Percentiles rank a stretch among this genome's conserved stretches.
Conservation (phyloP, 441 rosid species). For the Gossypium davidsonii region DNA sequence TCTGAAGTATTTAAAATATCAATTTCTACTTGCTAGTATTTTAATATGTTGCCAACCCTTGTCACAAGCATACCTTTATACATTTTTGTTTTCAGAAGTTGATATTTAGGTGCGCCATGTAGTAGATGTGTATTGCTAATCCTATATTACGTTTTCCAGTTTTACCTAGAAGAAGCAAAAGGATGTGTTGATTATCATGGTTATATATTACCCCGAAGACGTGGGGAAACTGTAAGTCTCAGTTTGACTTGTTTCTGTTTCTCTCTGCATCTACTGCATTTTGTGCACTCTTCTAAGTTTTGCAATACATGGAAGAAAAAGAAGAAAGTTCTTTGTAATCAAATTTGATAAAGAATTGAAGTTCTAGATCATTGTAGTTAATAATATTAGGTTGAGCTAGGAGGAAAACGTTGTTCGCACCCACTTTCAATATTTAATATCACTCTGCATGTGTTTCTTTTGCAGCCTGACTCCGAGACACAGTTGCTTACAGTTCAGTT, state of each 20-base stretch:
- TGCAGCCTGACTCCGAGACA: constrained; percentile 81
- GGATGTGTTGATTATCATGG: constrained; percentile 85
- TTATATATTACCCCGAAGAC: constrained; percentile 67
- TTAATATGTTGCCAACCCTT: not conserved
- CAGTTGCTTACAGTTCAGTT: constrained; percentile 82
- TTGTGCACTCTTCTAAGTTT: not conserved
- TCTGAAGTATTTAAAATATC: not conserved
- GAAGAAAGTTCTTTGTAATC: too few relatives aligned
- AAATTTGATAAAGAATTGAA: too few relatives aligned
- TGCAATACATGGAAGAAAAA: too few relatives aligned
- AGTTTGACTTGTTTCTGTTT: too few relatives aligned
- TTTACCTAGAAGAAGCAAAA: constrained; percentile 85
- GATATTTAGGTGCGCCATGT: not conserved
- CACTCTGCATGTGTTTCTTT: not conserved
- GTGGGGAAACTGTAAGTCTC: constrained; percentile 58
- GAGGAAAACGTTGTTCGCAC: not conserved
- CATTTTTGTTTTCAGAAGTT: not conserved
- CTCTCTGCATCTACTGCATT: not conserved
- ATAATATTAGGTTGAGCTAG: not conserved
- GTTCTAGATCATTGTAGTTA: too few relatives aligned
- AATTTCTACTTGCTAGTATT: not conserved
- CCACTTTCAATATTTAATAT: not conserved
- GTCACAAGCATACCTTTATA: not conserved
- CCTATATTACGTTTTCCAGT: constrained; percentile 31
- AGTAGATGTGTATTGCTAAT: not conserved